phyloP scores from a whole-genome alignment of 2,329 filamentous ascomycete genomes.

The Trichoderma hamatum region DNA sequence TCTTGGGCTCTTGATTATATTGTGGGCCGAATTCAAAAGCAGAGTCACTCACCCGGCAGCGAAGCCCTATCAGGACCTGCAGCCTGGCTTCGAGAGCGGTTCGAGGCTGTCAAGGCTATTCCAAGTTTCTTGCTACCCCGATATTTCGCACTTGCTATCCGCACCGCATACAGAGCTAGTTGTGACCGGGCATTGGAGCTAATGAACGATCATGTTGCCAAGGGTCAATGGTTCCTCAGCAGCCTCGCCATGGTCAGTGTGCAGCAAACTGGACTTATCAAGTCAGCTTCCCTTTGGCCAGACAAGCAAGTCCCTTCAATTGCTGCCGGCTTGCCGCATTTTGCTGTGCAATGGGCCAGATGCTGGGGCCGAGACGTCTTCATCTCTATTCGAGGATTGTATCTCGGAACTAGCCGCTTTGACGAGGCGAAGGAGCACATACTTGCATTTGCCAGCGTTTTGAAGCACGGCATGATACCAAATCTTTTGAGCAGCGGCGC shows the following conservation, averaged over 20 bases:
- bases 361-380: constrained; percentile 98
- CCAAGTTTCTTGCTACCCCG: constrained; percentile 89
- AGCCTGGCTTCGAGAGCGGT: constrained; percentile 79
- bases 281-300: constrained; percentile 89
- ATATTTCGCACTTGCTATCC: constrained; percentile 88
- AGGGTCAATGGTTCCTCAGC: constrained; percentile 87
- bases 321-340: constrained; percentile 91
- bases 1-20: constrained; percentile 94
- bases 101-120: constrained; percentile 80
- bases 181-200: constrained; percentile 77
- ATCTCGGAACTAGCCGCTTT: constrained; percentile 85
- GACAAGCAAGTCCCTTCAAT: constrained; percentile 81
- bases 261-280: constrained; percentile 86
- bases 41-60: constrained; percentile 65
- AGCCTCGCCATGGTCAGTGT: constrained; percentile 88
- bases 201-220: constrained; percentile 74
- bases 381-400: constrained; percentile 91
- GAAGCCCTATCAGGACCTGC: constrained; percentile 66
- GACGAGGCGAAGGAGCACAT: constrained; percentile 93
- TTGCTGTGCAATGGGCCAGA: constrained; percentile 88
- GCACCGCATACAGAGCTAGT: constrained; percentile 84
- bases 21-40: constrained; percentile 73
- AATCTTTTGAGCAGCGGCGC: constrained; percentile 88
- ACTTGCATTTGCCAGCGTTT: constrained; percentile 87
- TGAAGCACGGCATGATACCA: constrained; percentile 98